Conservation (phyloP, 75 land plant species). For the Cunninghamia lanceolata region DNA sequence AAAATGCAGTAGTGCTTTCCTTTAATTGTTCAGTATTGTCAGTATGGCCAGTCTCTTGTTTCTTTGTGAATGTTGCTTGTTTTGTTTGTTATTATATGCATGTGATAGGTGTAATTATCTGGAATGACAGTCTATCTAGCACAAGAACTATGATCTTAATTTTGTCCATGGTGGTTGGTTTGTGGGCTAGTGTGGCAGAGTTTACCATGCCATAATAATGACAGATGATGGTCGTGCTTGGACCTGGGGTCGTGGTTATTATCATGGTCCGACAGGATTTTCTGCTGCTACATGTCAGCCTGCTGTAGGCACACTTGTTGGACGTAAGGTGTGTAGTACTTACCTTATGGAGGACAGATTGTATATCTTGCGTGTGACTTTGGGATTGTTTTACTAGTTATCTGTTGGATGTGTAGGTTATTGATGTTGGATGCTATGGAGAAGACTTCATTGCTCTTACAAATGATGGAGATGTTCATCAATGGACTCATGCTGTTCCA, state of each 20-base stretch:
- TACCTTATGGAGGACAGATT: neutral
- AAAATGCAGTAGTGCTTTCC: neutral
- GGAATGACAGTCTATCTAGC: neutral
- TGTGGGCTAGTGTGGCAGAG: constrained; percentile 37
- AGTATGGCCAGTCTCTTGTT: neutral
- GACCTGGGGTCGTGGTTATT: constrained; percentile 46
- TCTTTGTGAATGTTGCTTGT: neutral
- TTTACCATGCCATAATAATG: constrained; percentile 46
- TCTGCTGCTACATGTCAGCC: constrained; percentile 25
- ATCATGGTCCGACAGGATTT: constrained; percentile 18
- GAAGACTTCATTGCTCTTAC: constrained; percentile 45
- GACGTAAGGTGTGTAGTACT: constrained; percentile 27
- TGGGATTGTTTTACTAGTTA: neutral
- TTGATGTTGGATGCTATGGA: constrained; percentile 46
- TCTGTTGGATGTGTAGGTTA: constrained; percentile 20
- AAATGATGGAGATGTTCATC: constrained; percentile 44
- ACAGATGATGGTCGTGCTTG: constrained; percentile 47
- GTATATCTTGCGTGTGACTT: neutral
- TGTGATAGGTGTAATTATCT: neutral
- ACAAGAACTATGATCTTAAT: neutral
- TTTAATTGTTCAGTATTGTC: neutral
- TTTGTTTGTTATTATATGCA: neutral
- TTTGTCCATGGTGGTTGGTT: constrained; percentile 1
- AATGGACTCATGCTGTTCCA: constrained; percentile 39
- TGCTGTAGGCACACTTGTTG: constrained; percentile 41